Percentiles rank a stretch among this genome's conserved stretches.
These are phyloP conservation scores for Holtermanniella nyarrowii DNA, from an alignment of 768 basidiomycete species.

Conservation along the genomic window DNA sequence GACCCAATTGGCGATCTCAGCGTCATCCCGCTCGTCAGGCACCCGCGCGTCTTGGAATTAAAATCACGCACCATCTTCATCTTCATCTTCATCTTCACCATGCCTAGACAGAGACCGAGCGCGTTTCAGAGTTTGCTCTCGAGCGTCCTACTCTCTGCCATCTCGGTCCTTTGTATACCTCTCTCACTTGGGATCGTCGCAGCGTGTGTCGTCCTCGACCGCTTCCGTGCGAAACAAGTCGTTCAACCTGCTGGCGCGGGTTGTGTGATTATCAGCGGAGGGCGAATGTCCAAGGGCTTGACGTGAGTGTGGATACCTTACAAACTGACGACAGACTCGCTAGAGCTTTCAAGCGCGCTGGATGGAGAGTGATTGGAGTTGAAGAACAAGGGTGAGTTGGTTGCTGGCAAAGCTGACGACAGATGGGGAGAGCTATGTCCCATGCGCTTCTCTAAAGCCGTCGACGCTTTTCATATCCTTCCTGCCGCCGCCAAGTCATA, in stretches of 20 bases:
- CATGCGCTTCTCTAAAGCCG: constrained; percentile 28
- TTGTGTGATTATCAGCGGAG: constrained; percentile 34
- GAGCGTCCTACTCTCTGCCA: constrained; percentile 10
- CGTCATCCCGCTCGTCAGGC: no score
- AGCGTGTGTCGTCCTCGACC: constrained; percentile 14
- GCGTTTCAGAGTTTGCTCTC: no score
- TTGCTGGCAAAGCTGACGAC: neutral
- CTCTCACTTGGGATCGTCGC: constrained; percentile 20
- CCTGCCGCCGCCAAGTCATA: constrained; percentile 22
- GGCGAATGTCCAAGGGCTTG: constrained; percentile 34
- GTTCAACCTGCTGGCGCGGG: constrained; percentile 10
- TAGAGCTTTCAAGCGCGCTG: constrained; percentile 35
- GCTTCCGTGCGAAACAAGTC: neutral
- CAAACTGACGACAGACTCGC: constrained; percentile 14
- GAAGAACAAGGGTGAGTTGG: constrained; percentile 36
- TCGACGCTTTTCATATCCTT: constrained; percentile 29
- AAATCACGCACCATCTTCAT: no score
- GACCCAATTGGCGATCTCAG: no score
- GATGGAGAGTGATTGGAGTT: constrained; percentile 36
- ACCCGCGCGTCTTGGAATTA: no score
- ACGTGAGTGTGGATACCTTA: constrained; percentile 25
- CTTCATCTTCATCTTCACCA: no score
- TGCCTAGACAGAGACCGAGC: no score
- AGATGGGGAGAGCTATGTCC: constrained; percentile 37
- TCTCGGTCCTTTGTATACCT: constrained; percentile 20